Conservation (phyloP, 2,329 filamentous ascomycete genomes). For the Paraconiothyrium sp. region DNA sequence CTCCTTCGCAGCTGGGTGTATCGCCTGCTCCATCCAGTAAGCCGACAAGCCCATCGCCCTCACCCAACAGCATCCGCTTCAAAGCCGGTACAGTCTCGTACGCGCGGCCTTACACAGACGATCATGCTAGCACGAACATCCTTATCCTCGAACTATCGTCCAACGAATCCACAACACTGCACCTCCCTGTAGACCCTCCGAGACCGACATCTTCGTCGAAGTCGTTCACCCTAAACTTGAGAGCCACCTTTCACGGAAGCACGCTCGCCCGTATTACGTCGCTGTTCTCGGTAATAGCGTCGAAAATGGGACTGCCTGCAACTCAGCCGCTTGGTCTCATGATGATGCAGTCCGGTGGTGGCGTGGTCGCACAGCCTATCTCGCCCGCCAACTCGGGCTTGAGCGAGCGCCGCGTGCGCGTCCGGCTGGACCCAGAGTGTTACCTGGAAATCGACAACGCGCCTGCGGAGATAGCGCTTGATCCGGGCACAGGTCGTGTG, state of each 20-base stretch:
- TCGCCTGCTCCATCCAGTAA: constrained; percentile 38
- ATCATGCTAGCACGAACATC: constrained; percentile 67
- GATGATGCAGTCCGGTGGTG: constrained; percentile 69
- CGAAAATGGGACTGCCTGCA: constrained; percentile 76
- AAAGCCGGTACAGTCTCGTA: constrained; percentile 74
- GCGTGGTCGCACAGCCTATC: constrained; percentile 67
- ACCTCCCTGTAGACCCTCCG: constrained; percentile 31
- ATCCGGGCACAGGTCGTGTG: constrained; percentile 24
- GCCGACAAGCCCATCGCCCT: constrained; percentile 32
- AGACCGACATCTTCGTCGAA: constrained; percentile 21
- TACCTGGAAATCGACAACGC: constrained; percentile 37
- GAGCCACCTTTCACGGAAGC: constrained; percentile 77
- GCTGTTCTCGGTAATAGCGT: constrained; percentile 81
- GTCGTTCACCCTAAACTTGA: constrained; percentile 54
- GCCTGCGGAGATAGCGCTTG: constrained; percentile 30
- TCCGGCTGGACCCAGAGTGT: constrained; percentile 34
- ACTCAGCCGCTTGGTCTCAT: constrained; percentile 70
- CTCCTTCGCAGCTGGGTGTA: constrained; percentile 24
- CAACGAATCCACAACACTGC: constrained; percentile 54
- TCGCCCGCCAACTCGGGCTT: constrained; percentile 75
- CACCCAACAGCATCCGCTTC: constrained; percentile 22
- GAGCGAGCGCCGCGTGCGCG: constrained; percentile 72
- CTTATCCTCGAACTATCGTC: constrained; percentile 77
- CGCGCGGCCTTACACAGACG: constrained; percentile 85
- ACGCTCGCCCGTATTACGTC: constrained; percentile 75